Conservation (phyloP, 2,329 filamentous ascomycete species). For the Ramularia endophylla region DNA sequence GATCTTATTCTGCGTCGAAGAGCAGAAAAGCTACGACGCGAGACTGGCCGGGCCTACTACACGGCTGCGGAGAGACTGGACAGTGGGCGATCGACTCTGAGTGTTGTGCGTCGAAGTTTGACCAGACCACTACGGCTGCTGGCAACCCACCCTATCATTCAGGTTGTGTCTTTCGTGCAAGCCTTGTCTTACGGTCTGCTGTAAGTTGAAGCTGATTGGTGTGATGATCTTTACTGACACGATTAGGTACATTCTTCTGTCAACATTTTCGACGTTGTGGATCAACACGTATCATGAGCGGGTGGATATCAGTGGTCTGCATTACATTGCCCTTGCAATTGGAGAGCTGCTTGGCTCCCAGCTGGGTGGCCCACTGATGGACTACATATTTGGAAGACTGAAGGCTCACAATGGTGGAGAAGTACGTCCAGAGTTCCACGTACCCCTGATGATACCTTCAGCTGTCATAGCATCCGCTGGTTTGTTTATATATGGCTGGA, state of each 20-base stretch:
- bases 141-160: conserved; percentile 16
- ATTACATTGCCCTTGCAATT: conserved; percentile 41
- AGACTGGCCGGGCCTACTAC: conserved; percentile 37
- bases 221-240: no score
- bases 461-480: conserved; percentile 24
- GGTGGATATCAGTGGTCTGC: conserved; percentile 33
- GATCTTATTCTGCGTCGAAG: conserved; percentile 34
- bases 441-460: conserved; percentile 20
- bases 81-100: conserved; percentile 2
- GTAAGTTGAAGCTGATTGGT: no score
- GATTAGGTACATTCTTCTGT: conserved; percentile 41
- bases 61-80: conserved; percentile 43
- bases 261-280: conserved; percentile 38
- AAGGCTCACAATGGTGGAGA: conserved; percentile 6
- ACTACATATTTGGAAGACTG: conserved; percentile 11
- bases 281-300: conserved; percentile 32
- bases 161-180: conserved; percentile 8
- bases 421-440: conserved; percentile 16
- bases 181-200: conserved; percentile 15
- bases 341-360: conserved; percentile 29
- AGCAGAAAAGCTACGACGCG: conserved; percentile 31
- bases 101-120: conserved; percentile 32
- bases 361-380: conserved; percentile 15
- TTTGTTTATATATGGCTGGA: conserved; percentile 43
- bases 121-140: conserved; percentile 31